Evolutionary conservation across 2,329 filamentous ascomycete genomes (phyloP), one percentile per base, ranked within the genome.

Genomic region (Penicillium corylophilum): DNA sequence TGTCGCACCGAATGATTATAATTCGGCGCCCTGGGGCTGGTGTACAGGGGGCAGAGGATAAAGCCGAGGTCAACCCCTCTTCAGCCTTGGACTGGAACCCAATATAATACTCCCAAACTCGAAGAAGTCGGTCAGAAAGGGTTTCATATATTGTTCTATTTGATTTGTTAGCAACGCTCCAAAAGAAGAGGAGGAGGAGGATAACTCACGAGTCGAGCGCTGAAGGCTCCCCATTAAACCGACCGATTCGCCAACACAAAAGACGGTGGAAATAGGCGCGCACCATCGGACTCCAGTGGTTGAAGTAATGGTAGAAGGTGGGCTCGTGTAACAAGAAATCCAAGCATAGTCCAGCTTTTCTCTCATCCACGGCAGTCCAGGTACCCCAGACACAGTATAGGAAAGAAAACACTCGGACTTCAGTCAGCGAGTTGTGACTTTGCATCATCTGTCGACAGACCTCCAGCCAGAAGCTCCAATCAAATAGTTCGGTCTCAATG

Each of bases 271-370:
- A 96, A 70, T 96, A 96, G 13, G 90, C 88, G 54, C 92, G 83
- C 20, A 96, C 90, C 92, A 96, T 95, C 0, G 92, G 90, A 65
- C 90, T 95, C 91, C 92, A 96, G 65, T 96, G 90, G 65, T 88
- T 93, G 74, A 96, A 96, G 55, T 90, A 85, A 54, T 83, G 84
- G 65, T 89, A 84, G 68, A 96, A 96, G 2, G 87, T 82, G 23
- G 85, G 79, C 48, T 88, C 85, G 6, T 85, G 81, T 12, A 96
- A 75, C 35, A 96, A 74, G 77, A 94, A 92, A 20, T 85, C 83
- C 24, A 88, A 64, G 66, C 89, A 95, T 16, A 95, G 68, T 13
- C 80, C 75, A 50, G 82, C 78, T 70, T 93, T 95, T 44, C 88
- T 82, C 45, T 77, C 74, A 2, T 85, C 80, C 48, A 89, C 82